phyloP scores from a whole-genome alignment of 768 basidiomycete species.

The Rubroboletus satanas region DNA sequence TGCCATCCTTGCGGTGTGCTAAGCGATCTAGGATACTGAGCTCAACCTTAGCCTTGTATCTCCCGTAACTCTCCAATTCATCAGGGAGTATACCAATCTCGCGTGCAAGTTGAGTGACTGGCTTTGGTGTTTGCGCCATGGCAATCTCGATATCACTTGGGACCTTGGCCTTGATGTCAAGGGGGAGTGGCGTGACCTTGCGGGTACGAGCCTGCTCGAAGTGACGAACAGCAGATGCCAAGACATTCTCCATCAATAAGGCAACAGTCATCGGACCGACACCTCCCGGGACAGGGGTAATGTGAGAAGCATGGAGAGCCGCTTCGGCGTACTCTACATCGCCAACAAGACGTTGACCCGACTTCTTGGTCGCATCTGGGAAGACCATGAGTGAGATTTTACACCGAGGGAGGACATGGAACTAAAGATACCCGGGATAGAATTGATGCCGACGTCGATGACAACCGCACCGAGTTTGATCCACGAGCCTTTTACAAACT shows the following conservation, averaged over 20 bases:
- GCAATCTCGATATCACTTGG: constrained; percentile 97
- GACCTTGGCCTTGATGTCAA: constrained; percentile 79
- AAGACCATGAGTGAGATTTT: neutral
- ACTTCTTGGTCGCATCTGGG: constrained; percentile 84
- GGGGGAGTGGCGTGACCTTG: constrained; percentile 72
- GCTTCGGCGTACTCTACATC: constrained; percentile 88
- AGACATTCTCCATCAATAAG: constrained; percentile 93
- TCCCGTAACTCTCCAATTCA: constrained; percentile 92
- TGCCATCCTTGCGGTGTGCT: constrained; percentile 81
- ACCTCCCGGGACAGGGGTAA: constrained; percentile 98
- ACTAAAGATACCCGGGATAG: constrained; percentile 65
- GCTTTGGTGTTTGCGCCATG: constrained; percentile 91
- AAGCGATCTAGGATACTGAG: constrained; percentile 83
- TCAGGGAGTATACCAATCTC: constrained; percentile 85
- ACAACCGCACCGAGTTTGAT: constrained; percentile 92
- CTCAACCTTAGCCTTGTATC: constrained; percentile 97
- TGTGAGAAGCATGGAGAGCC: constrained; percentile 74
- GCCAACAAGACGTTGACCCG: constrained; percentile 92
- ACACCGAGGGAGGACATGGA: neutral
- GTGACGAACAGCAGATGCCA: constrained; percentile 75
- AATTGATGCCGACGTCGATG: constrained; percentile 98
- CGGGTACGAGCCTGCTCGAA: constrained; percentile 66
- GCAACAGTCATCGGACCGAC: constrained; percentile 99
- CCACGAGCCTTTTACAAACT: constrained; percentile 91
- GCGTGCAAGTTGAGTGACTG: constrained; percentile 72